phyloP scores from a whole-genome alignment of 257 asterid species.

The Nemophila menziesii region DNA sequence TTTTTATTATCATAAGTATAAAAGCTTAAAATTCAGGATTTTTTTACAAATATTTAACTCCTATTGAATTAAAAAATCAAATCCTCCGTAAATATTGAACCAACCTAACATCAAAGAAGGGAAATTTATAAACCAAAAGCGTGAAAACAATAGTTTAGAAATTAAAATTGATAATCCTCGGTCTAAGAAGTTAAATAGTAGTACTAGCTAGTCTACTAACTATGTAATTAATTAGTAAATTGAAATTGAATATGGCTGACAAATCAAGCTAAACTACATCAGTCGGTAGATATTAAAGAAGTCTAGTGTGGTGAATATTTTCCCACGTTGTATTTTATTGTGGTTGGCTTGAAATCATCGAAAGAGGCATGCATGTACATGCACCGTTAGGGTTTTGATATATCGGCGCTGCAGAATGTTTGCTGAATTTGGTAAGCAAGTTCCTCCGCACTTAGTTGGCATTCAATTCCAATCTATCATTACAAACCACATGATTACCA shows the following conservation, averaged over 20 bases:
- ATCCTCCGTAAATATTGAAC: too few species aligned
- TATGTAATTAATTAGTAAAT: background rate
- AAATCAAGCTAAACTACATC: constrained; percentile 2
- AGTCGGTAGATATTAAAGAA: constrained; percentile 1
- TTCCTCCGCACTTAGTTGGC: constrained; percentile 95
- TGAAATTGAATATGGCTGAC: too few species aligned
- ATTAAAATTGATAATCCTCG: too few species aligned
- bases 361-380: background rate
- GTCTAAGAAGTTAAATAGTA: too few species aligned
- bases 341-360: background rate
- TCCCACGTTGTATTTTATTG: constrained; percentile 15
- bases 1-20: too few species aligned
- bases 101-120: too few species aligned
- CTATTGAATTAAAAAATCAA: too few species aligned
- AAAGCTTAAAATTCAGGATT: too few species aligned
- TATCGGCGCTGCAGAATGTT: constrained; percentile 86
- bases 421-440: constrained; percentile 81
- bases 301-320: constrained; percentile 7
- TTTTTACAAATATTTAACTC: too few species aligned
- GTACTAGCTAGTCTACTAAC: too few species aligned
- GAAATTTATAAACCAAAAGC: too few species aligned
- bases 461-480: constrained; percentile 77
- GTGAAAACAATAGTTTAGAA: too few species aligned
- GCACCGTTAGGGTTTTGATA: constrained; percentile 13
- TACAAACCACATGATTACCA: background rate